A percentile compares a stretch with the other conserved stretches of the same genome.
Evolutionary conservation across 169 alveolate genomes (phyloP).

Genomic region (Cryptosporidium canis): DNA sequence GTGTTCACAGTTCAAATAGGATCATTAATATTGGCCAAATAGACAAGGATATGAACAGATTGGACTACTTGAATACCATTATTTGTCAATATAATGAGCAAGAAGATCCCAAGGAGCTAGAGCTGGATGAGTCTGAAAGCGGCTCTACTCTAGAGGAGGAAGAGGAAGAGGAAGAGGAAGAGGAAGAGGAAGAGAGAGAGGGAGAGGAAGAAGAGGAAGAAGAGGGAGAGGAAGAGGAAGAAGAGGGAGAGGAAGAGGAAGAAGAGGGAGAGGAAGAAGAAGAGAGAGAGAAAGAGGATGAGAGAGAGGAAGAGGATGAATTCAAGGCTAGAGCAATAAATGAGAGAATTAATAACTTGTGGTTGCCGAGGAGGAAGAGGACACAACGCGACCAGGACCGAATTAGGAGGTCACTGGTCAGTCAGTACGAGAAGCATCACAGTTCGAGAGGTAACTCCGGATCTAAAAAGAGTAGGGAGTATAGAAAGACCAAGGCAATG

Average conservation of each 20-base stretch:
- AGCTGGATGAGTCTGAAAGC: slow-evolving; percentile 9
- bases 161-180: slow-evolving; percentile 67
- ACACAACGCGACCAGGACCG: not conserved
- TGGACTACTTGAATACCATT: slow-evolving; percentile 76
- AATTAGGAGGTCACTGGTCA: slow-evolving; percentile 14
- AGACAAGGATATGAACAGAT: slow-evolving; percentile 82
- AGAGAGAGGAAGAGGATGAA: slow-evolving; percentile 18
- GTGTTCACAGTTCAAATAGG: slow-evolving; percentile 72
- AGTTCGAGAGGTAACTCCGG: slow-evolving; percentile 39
- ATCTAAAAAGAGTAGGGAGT: slow-evolving; percentile 64
- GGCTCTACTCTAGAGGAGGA: slow-evolving; percentile 45
- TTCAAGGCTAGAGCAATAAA: slow-evolving; percentile 1
- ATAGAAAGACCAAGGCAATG: slow-evolving; percentile 64
- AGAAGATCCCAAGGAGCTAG: not conserved
- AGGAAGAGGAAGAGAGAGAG: slow-evolving; percentile 74
- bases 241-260: slow-evolving; percentile 67
- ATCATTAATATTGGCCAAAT: slow-evolving; percentile 77
- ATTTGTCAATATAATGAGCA: slow-evolving; percentile 25
- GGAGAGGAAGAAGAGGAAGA: slow-evolving; percentile 73
- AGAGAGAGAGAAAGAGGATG: slow-evolving; percentile 67
- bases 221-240: slow-evolving; percentile 62
- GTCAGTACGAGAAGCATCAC: slow-evolving; percentile 39
- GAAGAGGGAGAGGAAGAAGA: slow-evolving; percentile 75
- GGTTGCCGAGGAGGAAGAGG: slow-evolving; percentile 35
- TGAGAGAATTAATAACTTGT: slow-evolving; percentile 8